Evolutionary conservation across 495 filamentous ascomycete species (phyloP).

Genomic region (Hypoxylon rickii): DNA sequence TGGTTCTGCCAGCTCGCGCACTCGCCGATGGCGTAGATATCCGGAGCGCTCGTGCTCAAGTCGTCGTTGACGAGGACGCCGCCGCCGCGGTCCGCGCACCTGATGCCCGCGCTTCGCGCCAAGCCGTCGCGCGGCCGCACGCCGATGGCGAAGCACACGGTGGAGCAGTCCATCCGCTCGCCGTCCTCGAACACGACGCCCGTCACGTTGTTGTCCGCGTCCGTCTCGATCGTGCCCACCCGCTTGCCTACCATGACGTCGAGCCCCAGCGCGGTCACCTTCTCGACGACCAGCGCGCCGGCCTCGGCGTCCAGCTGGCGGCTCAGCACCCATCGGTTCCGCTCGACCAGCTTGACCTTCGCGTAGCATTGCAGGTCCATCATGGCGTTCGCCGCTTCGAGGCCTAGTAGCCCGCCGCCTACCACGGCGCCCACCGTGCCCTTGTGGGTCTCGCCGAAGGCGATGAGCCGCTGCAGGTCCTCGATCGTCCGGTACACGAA

Average conservation of each 20-base stretch:
- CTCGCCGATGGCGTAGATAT: constrained; percentile 92
- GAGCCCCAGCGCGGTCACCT: constrained; percentile 78
- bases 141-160: constrained; percentile 92
- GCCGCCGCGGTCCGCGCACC: constrained; percentile 73
- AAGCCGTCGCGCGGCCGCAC: constrained; percentile 85
- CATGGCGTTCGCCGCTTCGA: constrained; percentile 96
- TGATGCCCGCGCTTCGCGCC: constrained; percentile 70
- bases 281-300: constrained; percentile 81
- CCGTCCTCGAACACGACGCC: constrained; percentile 88
- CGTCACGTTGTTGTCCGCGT: constrained; percentile 67
- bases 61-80: constrained; percentile 76
- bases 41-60: constrained; percentile 70
- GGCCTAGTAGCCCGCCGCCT: constrained; percentile 86
- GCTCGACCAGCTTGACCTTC: constrained; percentile 82
- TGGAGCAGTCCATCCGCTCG: constrained; percentile 77
- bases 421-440: constrained; percentile 79
- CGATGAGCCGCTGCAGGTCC: constrained; percentile 81
- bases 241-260: constrained; percentile 82
- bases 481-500: constrained; percentile 95
- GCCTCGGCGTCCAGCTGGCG: constrained; percentile 87
- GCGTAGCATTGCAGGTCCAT: constrained; percentile 81
- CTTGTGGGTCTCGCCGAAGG: constrained; percentile 66
- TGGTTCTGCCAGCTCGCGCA: constrained; percentile 94
- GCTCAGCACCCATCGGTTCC: constrained; percentile 86
- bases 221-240: constrained; percentile 73